phyloP scores from a whole-genome alignment of 345 rosid genomes.

The Brassica incana region DNA sequence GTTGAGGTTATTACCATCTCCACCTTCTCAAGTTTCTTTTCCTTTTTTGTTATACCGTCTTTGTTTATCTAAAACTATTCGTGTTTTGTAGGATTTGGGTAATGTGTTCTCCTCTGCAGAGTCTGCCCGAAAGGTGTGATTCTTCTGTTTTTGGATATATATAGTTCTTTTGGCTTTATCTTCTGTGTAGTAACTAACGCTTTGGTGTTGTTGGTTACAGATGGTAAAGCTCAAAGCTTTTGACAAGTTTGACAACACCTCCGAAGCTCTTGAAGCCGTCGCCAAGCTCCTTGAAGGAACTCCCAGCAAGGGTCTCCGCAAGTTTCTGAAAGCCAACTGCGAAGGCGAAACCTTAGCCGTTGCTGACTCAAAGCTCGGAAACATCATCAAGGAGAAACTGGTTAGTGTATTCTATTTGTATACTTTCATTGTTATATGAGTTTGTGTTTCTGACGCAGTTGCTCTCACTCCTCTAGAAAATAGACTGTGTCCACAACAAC shows the following conservation, averaged over 20 bases:
- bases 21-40: not conserved
- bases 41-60: not conserved
- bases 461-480: slow-evolving; percentile 46
- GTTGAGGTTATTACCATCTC: not conserved
- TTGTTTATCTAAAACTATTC: not conserved
- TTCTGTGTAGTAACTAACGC: not conserved
- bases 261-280: slow-evolving; percentile 80
- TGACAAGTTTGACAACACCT: slow-evolving; percentile 83
- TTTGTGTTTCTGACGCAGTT: not conserved
- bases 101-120: slow-evolving; percentile 59
- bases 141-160: not conserved
- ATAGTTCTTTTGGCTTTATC: not conserved
- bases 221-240: slow-evolving; percentile 82
- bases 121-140: slow-evolving; percentile 67
- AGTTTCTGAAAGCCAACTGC: slow-evolving; percentile 73
- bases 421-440: not conserved
- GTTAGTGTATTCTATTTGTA: slow-evolving; percentile 36
- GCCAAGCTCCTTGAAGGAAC: slow-evolving; percentile 71
- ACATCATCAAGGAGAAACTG: slow-evolving; percentile 85
- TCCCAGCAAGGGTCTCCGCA: slow-evolving; percentile 74
- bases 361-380: slow-evolving; percentile 94
- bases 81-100: slow-evolving; percentile 54
- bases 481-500: slow-evolving; percentile 86
- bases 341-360: slow-evolving; percentile 69
- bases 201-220: slow-evolving; percentile 29